phyloP scores from a whole-genome alignment of 2,329 filamentous ascomycete species.

The Myriosclerotinia curreyana region DNA sequence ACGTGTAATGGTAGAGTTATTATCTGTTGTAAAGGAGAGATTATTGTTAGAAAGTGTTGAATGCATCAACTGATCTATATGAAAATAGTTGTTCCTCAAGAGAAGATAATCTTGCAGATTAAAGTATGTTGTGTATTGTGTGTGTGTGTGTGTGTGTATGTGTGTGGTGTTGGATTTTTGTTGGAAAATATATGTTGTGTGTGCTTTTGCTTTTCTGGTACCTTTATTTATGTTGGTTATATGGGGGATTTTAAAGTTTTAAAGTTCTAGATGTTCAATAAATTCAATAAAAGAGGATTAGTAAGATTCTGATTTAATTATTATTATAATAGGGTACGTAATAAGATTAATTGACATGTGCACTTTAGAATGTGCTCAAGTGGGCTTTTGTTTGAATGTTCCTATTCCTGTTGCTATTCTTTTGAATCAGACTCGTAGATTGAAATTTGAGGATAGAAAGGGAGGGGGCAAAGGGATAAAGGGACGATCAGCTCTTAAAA shows the following conservation, averaged over 20 bases:
- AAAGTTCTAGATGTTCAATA: constrained; percentile 13
- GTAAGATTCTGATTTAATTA: no score
- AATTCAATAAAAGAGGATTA: constrained; percentile 10
- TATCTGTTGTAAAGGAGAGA: constrained; percentile 7
- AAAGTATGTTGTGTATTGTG: not conserved
- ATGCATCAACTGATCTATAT: constrained; percentile 22
- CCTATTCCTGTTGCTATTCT: no score
- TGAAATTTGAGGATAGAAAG: not conserved
- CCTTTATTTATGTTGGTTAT: no score
- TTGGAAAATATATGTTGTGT: not conserved
- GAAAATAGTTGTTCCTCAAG: constrained; percentile 21
- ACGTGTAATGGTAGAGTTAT: constrained; percentile 21
- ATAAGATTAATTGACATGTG: constrained; percentile 6
- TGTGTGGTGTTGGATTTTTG: no score
- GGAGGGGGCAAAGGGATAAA: not conserved
- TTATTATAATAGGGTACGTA: not conserved
- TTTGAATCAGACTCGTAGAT: no score
- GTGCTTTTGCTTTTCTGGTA: no score
- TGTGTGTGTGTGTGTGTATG: not conserved
- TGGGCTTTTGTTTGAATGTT: not conserved
- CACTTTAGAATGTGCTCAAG: no score
- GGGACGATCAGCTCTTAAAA: no score
- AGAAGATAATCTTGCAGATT: constrained; percentile 22
- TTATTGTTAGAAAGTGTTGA: constrained; percentile 8
- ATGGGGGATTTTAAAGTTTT: no score